Conservation (phyloP, 352 stramenopile species). For the Globisporangium orthogonon region DNA sequence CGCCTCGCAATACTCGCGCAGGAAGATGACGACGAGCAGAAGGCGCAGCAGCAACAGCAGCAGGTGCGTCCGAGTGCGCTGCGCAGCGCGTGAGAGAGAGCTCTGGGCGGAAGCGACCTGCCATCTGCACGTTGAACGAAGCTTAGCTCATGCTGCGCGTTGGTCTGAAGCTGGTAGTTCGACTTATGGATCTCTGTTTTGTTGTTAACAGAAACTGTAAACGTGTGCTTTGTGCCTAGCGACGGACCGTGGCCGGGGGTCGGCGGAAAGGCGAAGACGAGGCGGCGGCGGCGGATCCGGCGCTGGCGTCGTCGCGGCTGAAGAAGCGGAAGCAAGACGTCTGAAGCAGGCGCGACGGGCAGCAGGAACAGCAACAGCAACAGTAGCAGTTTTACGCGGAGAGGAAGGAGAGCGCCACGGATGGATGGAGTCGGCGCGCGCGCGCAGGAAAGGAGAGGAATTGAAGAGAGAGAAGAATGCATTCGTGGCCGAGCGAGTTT, state of each 20-base stretch:
- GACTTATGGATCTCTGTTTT: slow-evolving; percentile 85
- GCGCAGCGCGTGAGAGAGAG: slow-evolving; percentile 9
- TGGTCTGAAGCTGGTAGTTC: slow-evolving; percentile 43
- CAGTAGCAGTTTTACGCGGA: slow-evolving; percentile 8
- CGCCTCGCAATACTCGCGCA: slow-evolving; percentile 75
- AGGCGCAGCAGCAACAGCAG: slow-evolving; percentile 41
- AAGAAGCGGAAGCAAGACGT: slow-evolving; percentile 80
- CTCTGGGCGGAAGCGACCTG: background rate
- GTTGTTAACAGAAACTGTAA: slow-evolving; percentile 91
- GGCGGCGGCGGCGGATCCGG: slow-evolving; percentile 21
- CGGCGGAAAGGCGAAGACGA: slow-evolving; percentile 71
- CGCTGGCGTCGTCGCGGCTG: slow-evolving; percentile 30
- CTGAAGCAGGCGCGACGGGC: slow-evolving; percentile 15
- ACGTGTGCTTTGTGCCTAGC: slow-evolving; percentile 79
- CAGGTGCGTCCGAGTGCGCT: slow-evolving; percentile 26
- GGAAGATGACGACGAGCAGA: slow-evolving; percentile 76
- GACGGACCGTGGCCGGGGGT: slow-evolving; percentile 59
- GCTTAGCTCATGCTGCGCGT: slow-evolving; percentile 1
- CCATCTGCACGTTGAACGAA: no score
- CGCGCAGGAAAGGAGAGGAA: slow-evolving; percentile 14
- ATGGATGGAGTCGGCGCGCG: slow-evolving; percentile 2
- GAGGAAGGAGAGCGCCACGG: background rate
- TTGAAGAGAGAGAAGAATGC: slow-evolving; percentile 3
- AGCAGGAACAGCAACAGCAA: background rate
- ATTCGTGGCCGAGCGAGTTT: slow-evolving; percentile 6